These are phyloP conservation scores for Pseudogymnoascus sp. DNA, from an alignment of 2,329 filamentous ascomycete genomes.

Conservation along the genomic window DNA sequence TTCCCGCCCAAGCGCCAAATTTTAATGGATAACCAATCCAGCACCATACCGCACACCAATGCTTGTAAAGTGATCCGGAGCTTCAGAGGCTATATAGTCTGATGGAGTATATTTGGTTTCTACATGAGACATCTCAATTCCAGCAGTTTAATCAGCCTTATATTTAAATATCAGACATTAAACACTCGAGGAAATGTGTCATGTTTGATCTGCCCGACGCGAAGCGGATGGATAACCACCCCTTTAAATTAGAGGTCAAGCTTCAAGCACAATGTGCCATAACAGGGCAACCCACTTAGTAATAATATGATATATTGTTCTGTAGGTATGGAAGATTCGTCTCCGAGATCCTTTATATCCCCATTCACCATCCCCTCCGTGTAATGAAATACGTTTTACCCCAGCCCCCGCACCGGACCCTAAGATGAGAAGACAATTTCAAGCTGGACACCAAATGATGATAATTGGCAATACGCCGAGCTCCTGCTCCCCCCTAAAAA, in stretches of 20 bases:
- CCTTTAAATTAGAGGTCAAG: neutral
- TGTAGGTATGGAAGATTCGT: neutral
- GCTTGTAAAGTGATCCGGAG: neutral
- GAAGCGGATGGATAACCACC: conserved; percentile 34
- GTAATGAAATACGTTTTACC: neutral
- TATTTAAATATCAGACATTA: neutral
- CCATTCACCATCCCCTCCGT: neutral
- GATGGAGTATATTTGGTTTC: neutral
- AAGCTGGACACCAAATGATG: neutral
- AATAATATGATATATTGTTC: neutral
- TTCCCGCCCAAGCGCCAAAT: neutral
- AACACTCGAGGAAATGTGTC: conserved; percentile 10
- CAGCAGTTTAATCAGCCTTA: neutral
- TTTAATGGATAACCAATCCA: neutral
- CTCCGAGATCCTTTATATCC: neutral
- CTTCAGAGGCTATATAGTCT: neutral
- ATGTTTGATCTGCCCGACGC: conserved; percentile 47
- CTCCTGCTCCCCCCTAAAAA: neutral
- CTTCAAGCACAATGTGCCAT: neutral
- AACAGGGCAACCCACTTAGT: neutral
- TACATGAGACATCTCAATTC: neutral
- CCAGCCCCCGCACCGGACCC: neutral
- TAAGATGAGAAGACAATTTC: neutral
- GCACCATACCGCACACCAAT: neutral
- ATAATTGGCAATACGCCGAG: neutral